phyloP scores from a whole-genome alignment of 768 basidiomycete genomes.

The Suillus subluteus region DNA sequence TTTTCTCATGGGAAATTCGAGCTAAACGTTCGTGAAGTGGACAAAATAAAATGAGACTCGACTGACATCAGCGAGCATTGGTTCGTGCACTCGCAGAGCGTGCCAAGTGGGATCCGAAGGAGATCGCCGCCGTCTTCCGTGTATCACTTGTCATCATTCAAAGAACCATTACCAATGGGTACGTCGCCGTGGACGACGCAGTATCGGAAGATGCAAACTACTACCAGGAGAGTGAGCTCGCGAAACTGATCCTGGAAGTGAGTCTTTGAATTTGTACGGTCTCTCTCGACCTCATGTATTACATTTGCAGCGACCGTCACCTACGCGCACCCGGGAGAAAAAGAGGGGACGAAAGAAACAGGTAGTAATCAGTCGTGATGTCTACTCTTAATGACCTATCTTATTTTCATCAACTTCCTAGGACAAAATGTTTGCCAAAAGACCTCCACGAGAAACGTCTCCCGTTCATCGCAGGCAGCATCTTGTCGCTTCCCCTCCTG shows the following conservation, averaged over 20 bases:
- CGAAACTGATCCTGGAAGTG: neutral
- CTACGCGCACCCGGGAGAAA: neutral
- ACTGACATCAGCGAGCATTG: neutral
- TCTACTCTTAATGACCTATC: neutral
- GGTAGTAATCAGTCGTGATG: neutral
- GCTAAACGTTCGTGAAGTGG: neutral
- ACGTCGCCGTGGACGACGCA: neutral
- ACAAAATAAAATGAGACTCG: neutral
- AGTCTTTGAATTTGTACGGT: neutral
- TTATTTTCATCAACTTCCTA: neutral
- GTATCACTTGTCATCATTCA: neutral
- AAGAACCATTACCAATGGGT: neutral
- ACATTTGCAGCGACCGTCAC: neutral
- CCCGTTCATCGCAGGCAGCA: neutral
- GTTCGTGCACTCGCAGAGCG: neutral
- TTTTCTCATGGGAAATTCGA: neutral
- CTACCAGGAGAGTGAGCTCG: neutral
- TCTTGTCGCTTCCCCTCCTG: neutral
- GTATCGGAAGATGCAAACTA: neutral
- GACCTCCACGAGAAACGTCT: neutral
- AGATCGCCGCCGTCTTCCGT: neutral
- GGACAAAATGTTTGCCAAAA: neutral
- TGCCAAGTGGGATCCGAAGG: neutral
- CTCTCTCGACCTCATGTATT: neutral
- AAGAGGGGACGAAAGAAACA: neutral